Evolutionary conservation across 768 basidiomycete species (phyloP).

Genomic region (Rhodosporidiobolus sp.): DNA sequence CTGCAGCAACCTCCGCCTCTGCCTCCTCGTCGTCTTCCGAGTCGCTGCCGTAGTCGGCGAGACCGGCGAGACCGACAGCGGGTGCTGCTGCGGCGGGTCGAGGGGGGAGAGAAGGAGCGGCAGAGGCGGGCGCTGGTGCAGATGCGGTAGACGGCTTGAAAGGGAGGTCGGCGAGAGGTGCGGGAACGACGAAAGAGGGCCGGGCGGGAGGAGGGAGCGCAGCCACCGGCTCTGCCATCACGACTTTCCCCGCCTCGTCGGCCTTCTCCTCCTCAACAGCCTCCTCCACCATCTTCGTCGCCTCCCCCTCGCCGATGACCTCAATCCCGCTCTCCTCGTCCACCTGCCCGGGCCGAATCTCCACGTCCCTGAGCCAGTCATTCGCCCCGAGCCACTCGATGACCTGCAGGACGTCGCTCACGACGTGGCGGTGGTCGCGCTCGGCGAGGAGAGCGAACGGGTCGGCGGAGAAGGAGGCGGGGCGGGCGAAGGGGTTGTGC

Average conservation of each 20-base stretch:
- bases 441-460: conserved; percentile 34
- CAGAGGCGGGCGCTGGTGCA: no score
- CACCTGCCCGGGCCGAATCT: conserved; percentile 25
- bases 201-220: background rate
- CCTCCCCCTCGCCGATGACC: conserved; percentile 13
- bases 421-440: conserved; percentile 26
- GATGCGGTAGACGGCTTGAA: background rate
- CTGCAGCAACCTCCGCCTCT: background rate
- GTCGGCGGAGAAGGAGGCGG: conserved; percentile 20
- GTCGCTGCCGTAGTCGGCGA: conserved; percentile 20
- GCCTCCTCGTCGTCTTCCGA: conserved; percentile 17
- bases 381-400: conserved; percentile 35
- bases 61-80: background rate
- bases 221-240: background rate
- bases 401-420: conserved; percentile 29
- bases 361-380: conserved; percentile 34
- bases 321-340: conserved; percentile 41
- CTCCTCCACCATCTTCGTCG: background rate
- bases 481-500: conserved; percentile 37
- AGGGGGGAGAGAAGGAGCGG: no score
- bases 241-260: background rate
- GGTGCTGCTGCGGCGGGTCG: background rate
- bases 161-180: background rate
- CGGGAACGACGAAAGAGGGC: background rate
- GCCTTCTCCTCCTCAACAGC: background rate